Base-by-base conservation (phyloP, 345 rosid genomes). In the Pseudoturritis turrita region DNA sequence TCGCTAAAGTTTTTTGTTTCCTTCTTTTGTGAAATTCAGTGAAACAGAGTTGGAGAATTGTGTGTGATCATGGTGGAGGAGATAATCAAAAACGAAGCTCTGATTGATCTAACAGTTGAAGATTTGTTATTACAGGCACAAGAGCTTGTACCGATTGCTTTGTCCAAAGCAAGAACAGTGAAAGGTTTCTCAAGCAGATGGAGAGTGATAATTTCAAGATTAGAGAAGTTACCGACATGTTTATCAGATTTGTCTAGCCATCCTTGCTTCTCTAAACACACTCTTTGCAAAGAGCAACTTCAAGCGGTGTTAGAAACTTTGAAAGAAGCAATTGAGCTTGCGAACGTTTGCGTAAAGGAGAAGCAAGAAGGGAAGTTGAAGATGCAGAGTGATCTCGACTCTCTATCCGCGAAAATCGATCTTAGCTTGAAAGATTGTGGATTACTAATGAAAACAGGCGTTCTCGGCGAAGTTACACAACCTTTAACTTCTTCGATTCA, bases 301-400 rank as follows among this genome's bases (percentile, higher is more conserved):
- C 86, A 85, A 81, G 91, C 88, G 0, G 94, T 95, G 28, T 81
- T 86, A 3, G 62, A 66, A 76, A 85, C 92, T 0, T 77, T 95
- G 55, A 70, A 82, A 56, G 92, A 88, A 65, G 73, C 77, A 6
- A 77, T 84, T 64, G 86, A 78, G 61, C 78, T 88, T 62, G 87
- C 89, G 2, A 80, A 81, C 11, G 81, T 82, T 15, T 88, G 96
- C 68, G 28, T 76, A 66, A 66, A 72, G 47, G 91, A 87, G 80
- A 96, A 83, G 81, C 86, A 82, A 71, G 88, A 87, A 53, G 99
- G 99, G 62, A 96, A 96, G 77, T 80, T 96, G 3, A 78, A 85
- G 84, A 91, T 87, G 96, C 99, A 96, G 81, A 96, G 92, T 53
- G 91, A 96, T 77, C 97, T 96, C 2, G 98, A 96, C 82, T 84